Conservation (phyloP, 2,329 filamentous ascomycete species). For the Alternaria conjuncta region DNA sequence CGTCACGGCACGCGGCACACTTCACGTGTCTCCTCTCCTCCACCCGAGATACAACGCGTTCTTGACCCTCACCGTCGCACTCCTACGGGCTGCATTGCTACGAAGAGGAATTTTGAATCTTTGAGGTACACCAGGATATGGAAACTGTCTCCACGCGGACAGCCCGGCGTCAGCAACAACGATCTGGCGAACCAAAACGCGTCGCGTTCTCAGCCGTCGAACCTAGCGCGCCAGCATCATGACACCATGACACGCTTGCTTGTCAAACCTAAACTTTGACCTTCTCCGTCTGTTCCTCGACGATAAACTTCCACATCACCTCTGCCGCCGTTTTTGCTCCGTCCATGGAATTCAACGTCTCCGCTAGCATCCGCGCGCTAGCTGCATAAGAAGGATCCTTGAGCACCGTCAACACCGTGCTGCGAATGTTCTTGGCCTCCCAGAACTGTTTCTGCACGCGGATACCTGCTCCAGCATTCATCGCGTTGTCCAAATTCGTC, state of each 20-base stretch:
- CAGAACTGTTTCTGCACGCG: conserved; percentile 38
- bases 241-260: neutral
- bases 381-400: conserved; percentile 33
- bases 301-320: conserved; percentile 42
- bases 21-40: neutral
- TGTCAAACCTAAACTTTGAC: conserved; percentile 3
- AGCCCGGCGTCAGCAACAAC: neutral
- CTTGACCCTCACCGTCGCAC: neutral
- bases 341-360: conserved; percentile 38
- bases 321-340: conserved; percentile 38
- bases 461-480: conserved; percentile 40
- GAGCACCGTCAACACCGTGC: conserved; percentile 31
- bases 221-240: neutral
- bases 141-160: neutral
- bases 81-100: neutral
- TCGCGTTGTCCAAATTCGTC: conserved; percentile 44
- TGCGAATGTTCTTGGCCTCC: conserved; percentile 38
- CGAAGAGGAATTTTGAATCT: neutral
- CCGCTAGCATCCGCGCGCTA: conserved; percentile 30
- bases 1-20: neutral
- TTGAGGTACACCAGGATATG: neutral
- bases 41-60: neutral
- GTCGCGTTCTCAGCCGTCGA: neutral
- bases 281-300: conserved; percentile 26
- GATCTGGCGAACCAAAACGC: neutral